Evolutionary conservation across 139 green algal genomes (phyloP).

Genomic region (Gonium pectorale): DNA sequence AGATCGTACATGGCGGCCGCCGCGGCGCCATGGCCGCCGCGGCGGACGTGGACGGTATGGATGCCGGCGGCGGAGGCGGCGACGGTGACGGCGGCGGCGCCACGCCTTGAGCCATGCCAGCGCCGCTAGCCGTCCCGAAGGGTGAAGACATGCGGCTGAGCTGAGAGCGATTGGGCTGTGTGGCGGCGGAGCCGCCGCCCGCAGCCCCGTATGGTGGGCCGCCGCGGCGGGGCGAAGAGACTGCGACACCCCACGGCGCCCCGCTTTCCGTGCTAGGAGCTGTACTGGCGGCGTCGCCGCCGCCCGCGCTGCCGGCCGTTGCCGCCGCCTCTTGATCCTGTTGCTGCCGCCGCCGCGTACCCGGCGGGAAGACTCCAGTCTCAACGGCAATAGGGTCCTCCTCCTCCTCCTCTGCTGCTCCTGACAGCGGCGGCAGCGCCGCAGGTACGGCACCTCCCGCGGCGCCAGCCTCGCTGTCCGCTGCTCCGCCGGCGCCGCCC

Average conservation of each 20-base stretch:
- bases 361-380: not conserved
- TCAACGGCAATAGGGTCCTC: not conserved
- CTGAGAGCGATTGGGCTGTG: not conserved
- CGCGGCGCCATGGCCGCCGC: not conserved
- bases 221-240: not conserved
- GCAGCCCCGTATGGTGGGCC: not conserved
- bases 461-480: not conserved
- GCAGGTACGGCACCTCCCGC: not conserved
- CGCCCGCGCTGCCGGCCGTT: not conserved
- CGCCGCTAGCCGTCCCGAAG: too few relatives aligned
- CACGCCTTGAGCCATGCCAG: too few relatives aligned
- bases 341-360: too few relatives aligned
- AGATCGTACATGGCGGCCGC: not conserved
- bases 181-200: not conserved
- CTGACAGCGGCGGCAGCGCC: too few relatives aligned
- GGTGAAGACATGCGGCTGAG: constrained; percentile 32
- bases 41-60: not conserved
- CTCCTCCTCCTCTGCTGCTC: not conserved
- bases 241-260: too few relatives aligned
- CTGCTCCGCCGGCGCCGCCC: not conserved
- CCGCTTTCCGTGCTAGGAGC: too few relatives aligned
- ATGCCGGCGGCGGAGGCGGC: too few relatives aligned
- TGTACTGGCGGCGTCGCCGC: not conserved
- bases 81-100: not conserved
- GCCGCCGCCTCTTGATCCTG: not conserved